These are phyloP conservation scores for Rostrohypoxylon terebratum DNA, from an alignment of 495 filamentous ascomycete species.

Conservation along the genomic window DNA sequence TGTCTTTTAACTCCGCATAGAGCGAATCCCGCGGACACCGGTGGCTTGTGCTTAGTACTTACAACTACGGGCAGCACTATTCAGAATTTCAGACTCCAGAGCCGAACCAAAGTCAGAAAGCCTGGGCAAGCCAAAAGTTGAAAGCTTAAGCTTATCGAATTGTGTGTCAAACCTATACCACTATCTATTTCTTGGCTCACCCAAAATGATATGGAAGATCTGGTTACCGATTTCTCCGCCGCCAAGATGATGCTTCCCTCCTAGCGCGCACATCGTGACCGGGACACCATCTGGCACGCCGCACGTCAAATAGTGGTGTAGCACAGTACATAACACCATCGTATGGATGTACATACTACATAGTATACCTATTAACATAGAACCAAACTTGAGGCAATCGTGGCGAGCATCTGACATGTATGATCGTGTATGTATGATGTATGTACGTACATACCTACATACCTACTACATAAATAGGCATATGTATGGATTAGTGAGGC, in stretches of 20 bases:
- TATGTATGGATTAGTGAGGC: slow-evolving; percentile 7
- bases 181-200: slow-evolving; percentile 7
- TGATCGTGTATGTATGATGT: slow-evolving; percentile 12
- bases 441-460: slow-evolving; percentile 14
- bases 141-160: slow-evolving; percentile 20
- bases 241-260: slow-evolving; percentile 33
- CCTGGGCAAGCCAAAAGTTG: slow-evolving; percentile 6
- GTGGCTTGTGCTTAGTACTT: neutral
- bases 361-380: no score
- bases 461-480: slow-evolving; percentile 7
- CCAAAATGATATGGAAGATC: slow-evolving; percentile 27
- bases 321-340: slow-evolving; percentile 24
- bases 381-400: slow-evolving; percentile 41
- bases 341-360: slow-evolving; percentile 10
- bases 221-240: slow-evolving; percentile 39
- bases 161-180: neutral
- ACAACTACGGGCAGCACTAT: no score
- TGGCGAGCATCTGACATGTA: slow-evolving; percentile 36
- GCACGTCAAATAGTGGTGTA: slow-evolving; percentile 16
- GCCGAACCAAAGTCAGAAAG: neutral
- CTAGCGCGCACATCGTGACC: slow-evolving; percentile 25
- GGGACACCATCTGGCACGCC: slow-evolving; percentile 15
- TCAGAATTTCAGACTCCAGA: no score
- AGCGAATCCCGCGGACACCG: neutral
- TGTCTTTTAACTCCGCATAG: neutral